phyloP scores from a whole-genome alignment of 352 stramenopile species.

The Globisporangium takayamanum region DNA sequence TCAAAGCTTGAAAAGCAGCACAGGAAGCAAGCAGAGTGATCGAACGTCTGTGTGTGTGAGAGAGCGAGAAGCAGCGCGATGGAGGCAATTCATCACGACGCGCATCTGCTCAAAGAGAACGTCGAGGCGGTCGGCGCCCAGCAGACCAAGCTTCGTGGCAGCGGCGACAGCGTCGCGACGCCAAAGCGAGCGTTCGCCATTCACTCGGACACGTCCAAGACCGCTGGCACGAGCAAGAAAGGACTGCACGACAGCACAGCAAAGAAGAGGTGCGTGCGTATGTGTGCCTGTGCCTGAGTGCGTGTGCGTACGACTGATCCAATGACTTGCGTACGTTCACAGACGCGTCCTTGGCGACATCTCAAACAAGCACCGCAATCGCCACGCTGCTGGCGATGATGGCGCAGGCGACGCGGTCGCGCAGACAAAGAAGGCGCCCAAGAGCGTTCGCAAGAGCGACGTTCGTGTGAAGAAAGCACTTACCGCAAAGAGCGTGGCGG shows the following conservation, averaged over 20 bases:
- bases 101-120: slow-evolving; percentile 70
- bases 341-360: slow-evolving; percentile 66
- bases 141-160: slow-evolving; percentile 20
- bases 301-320: background rate
- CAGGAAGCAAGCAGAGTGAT: background rate
- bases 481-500: slow-evolving; percentile 12
- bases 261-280: slow-evolving; percentile 36
- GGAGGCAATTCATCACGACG: slow-evolving; percentile 30
- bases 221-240: slow-evolving; percentile 17
- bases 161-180: slow-evolving; percentile 13
- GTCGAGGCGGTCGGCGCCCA: slow-evolving; percentile 27
- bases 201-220: slow-evolving; percentile 35
- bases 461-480: slow-evolving; percentile 19
- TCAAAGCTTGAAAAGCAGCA: slow-evolving; percentile 4
- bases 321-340: background rate
- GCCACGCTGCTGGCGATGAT: slow-evolving; percentile 8
- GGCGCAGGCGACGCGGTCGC: slow-evolving; percentile 3
- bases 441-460: slow-evolving; percentile 14
- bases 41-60: background rate
- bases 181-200: slow-evolving; percentile 31
- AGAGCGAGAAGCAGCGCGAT: slow-evolving; percentile 19
- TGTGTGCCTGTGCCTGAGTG: background rate
- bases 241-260: slow-evolving; percentile 24
- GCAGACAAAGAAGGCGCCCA: slow-evolving; percentile 22
- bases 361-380: slow-evolving; percentile 61